Base-by-base conservation (phyloP, 257 asterid species). In the Solanum appendiculatum region DNA sequence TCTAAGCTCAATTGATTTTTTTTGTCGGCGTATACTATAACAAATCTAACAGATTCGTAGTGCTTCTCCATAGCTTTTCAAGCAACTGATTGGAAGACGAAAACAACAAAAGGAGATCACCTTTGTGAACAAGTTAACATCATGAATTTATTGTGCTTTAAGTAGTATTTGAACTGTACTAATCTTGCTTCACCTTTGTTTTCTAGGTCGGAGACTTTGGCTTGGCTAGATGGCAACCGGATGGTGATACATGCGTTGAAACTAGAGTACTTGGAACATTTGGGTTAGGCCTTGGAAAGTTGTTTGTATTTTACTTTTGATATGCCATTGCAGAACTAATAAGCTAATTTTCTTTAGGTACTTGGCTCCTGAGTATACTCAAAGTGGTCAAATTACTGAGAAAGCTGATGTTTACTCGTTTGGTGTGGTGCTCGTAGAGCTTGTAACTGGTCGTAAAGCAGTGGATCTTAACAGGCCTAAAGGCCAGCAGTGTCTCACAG, bases 351-450 rank as follows among this genome's bases (percentile, higher is more conserved):
- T 39, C 86, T 84, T 29, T 54, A 94, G 98, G 92, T 94, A 94
- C 88, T 82, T 94, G 89, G 98, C 98, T 34, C 98, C 98, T 0
- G 98, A 93, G 88, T 93, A 94, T 90, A 95, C 98, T 72, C 95
- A 93, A 88, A 94, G 98, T 25, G 98, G 98, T 25, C 96, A 94
- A 88, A 94, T 94, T 72, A 93, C 98, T n/a, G 95, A 92, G 75
- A 94, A 94, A 74, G 95, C 98, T 25, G 98, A 94, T 13, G 95
- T 91, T 23, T 93, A 94, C 93, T 93, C 98, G 0, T 92, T 94
- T 84, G 96, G 98, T 2, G 96, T 94, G 84, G 98, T 94, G 44
- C 88, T 94, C 63, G 91, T 93, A 85, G 96, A 94, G 91, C 94
- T 94, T 20, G 94, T 93, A 1, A 94, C 96, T 12, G 98, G 96